These are phyloP conservation scores for Urochloa ruziziensis DNA, from an alignment of 176 grass and related monocot genomes.

Conservation along the genomic window DNA sequence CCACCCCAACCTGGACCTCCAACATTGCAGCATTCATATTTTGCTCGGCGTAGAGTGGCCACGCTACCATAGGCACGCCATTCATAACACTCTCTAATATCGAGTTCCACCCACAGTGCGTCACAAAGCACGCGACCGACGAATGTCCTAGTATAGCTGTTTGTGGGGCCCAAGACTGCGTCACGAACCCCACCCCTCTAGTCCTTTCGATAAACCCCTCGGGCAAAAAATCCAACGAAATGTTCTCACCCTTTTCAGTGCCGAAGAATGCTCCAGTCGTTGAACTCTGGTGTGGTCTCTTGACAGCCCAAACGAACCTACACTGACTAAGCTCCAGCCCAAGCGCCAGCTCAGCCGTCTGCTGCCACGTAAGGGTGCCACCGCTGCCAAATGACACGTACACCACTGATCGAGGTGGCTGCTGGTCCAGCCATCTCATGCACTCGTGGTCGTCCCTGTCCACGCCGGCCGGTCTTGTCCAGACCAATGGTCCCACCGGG, in stretches of 20 bases:
- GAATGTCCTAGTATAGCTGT: constrained; percentile 38
- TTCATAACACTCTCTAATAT: constrained; percentile 30
- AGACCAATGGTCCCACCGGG: constrained; percentile 55
- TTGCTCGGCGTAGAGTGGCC: constrained; percentile 66
- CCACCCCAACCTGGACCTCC: constrained; percentile 25
- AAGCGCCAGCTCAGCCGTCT: constrained; percentile 47
- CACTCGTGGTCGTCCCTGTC: constrained; percentile 3
- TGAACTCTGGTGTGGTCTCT: constrained; percentile 33
- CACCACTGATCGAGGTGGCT: constrained; percentile 49
- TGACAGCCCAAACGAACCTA: constrained; percentile 56
- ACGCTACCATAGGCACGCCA: constrained; percentile 58
- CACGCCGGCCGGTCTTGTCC: neutral
- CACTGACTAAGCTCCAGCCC: constrained; percentile 48
- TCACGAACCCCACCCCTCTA: constrained; percentile 6
- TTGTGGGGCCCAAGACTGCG: constrained; percentile 29
- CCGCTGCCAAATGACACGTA: constrained; percentile 69
- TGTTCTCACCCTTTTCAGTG: neutral
- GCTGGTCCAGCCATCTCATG: constrained; percentile 52
- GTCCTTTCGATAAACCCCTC: constrained; percentile 47
- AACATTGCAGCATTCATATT: constrained; percentile 61
- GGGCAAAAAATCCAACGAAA: constrained; percentile 19
- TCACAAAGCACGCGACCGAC: constrained; percentile 35
- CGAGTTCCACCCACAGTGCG: constrained; percentile 85
- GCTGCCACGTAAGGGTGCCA: constrained; percentile 37
- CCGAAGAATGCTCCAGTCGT: constrained; percentile 3